These are phyloP conservation scores for Delitschia confertaspora DNA, from an alignment of 495 filamentous ascomycete genomes.

Conservation along the genomic window DNA sequence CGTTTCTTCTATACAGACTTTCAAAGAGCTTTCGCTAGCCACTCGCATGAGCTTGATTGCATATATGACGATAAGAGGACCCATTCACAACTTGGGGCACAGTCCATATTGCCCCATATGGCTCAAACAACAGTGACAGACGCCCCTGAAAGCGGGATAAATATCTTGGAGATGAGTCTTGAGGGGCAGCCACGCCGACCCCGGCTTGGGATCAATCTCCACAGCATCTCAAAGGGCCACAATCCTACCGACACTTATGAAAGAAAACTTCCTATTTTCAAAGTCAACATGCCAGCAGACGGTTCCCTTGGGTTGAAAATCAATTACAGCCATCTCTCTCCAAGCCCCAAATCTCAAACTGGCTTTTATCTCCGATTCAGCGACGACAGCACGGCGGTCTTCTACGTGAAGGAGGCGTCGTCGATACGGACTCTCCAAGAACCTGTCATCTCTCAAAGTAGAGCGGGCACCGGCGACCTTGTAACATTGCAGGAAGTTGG, in stretches of 20 bases:
- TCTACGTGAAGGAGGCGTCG: not conserved
- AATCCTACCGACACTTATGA: not conserved
- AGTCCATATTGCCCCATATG: slow-evolving; percentile 24
- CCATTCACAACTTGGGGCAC: slow-evolving; percentile 24
- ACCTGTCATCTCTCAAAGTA: not conserved
- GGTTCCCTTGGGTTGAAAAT: slow-evolving; percentile 13
- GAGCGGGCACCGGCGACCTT: not conserved
- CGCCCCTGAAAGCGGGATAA: not conserved
- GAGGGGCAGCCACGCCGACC: slow-evolving; percentile 1
- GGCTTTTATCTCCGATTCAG: slow-evolving; percentile 15
- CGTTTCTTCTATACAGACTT: slow-evolving; percentile 39
- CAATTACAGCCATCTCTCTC: not conserved
- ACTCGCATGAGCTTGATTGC: not conserved
- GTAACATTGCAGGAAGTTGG: slow-evolving; percentile 17
- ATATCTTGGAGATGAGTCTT: slow-evolving; percentile 14
- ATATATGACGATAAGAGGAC: slow-evolving; percentile 2
- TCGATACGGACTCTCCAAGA: not conserved
- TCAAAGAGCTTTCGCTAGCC: slow-evolving; percentile 29
- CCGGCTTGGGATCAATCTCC: not conserved
- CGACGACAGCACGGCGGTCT: not conserved
- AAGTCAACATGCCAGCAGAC: slow-evolving; percentile 23
- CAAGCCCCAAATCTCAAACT: not conserved
- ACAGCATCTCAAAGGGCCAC: not conserved
- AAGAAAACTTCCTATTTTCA: slow-evolving; percentile 17
- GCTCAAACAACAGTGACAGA: not conserved